Evolutionary conservation across 768 basidiomycete species (phyloP), one percentile per base, ranked within the genome.

Genomic region (Suillus lakei): DNA sequence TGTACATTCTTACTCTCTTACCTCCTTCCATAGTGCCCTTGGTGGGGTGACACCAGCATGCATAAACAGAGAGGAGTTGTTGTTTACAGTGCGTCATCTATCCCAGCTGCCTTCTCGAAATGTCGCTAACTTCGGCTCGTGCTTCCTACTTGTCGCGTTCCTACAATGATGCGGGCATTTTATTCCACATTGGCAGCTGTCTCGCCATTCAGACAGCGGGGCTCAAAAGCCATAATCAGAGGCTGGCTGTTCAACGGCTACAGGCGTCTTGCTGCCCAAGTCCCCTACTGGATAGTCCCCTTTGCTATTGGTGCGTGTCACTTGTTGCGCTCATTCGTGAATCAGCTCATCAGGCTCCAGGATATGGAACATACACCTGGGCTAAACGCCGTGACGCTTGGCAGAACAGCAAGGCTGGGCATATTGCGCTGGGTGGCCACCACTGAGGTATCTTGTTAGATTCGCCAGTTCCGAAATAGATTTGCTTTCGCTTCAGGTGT

Each of bases 241-340:
- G 86, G 79, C 69, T 97, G 93, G 83, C 74, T 95, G 70, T 93
- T 95, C 85, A 95, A 95, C 79, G 95, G 94, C 43, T 92, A 89
- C 83, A 85, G 84, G 62, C 88, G 96, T 67, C 76, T 95, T 60
- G 86, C 88, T 46, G 82, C 83, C 64, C 91, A 96, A 74, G 81
- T 87, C 38, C 81, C 92, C 48, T 96, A 95, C 81, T 93, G 91
- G 79, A 81, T 86, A 61, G 76, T 94, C 66, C 95, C 96, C 21
- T 85, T 96, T 70, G 88, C 83, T 50, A 70, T 88, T 61, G 94
- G 95, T 96, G 60, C 73, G 92, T 85, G 39, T 43, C 32, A 23
- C n/a, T 54, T 26, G 18, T 13, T 36, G 13, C 34, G 51, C 23
- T 60, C 41, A 32, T 46, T 23, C 15, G 28, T 39, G 5, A 62